Evolutionary conservation across 1,139 yeast species (phyloP), one percentile per base, ranked within the genome.

Genomic region (Taphrina pruni): DNA sequence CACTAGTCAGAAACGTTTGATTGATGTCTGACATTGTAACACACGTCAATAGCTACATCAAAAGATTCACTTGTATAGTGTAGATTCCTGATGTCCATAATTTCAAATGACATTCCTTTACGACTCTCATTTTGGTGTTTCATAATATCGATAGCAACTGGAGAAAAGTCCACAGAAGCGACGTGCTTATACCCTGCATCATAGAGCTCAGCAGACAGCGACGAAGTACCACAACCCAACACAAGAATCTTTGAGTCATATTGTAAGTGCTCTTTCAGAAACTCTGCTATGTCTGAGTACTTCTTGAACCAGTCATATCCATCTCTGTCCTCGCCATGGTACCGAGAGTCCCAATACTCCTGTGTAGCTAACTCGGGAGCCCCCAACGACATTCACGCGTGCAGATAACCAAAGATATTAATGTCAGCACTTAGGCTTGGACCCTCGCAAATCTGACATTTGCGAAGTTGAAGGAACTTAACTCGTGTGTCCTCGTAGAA

Each of bases 241-340:
- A 74, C 73, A 20, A 74, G 48, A 11, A 74, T 67, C 58, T 57
- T 68, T 50, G 67, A 43, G 43, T 39, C 62, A 56, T 66, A 64
- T 1, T 65, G 65, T 21, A 74, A 66, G 36, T 72, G 70, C 26
- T 61, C 51, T 20, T 65, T 35, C n/a, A 74, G 54, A 39, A 72
- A 73, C 4, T 70, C 72, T 12, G 66, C 66, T 7, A 74, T 68
- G 50, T 74, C 74, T 3, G 60, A 60, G 55, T 66, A 74, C n/a
- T 71, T 72, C 69, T 73, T 74, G 73, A 74, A 74, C 76, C 76
- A 74, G 64, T 74, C 76, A 69, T 74, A 74, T 7, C 65, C 70
- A 4, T 70, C 70, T 11, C 64, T 69, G 48, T 73, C 73, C 39
- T 73, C 48, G 20, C 32, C 45, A 11, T 45, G 56, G 39, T 64